Conservation (phyloP, 2,329 filamentous ascomycete species). For the Hyphodiscus sp. region DNA sequence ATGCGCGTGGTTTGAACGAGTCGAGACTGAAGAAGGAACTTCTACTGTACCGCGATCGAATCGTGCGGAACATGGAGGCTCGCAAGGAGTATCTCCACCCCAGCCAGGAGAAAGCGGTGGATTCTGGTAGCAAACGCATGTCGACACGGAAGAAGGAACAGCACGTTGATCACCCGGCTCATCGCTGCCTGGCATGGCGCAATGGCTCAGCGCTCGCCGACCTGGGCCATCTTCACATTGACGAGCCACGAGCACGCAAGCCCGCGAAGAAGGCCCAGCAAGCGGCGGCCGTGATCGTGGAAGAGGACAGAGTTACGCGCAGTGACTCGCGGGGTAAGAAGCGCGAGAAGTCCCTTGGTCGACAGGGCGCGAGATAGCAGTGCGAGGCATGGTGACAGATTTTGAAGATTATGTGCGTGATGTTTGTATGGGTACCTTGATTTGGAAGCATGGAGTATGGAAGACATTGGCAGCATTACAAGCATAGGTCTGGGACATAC, state of each 20-base stretch:
- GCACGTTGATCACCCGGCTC: slow-evolving; percentile 43
- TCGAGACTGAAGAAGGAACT: slow-evolving; percentile 84
- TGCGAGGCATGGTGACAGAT: slow-evolving; percentile 2
- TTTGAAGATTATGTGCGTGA: neutral
- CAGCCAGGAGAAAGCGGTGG: slow-evolving; percentile 40
- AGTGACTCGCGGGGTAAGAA: slow-evolving; percentile 25
- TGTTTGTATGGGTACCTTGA: neutral
- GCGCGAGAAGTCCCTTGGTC: slow-evolving; percentile 15
- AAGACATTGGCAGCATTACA: neutral
- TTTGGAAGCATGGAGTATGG: neutral
- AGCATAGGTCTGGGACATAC: neutral
- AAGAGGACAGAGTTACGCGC: slow-evolving; percentile 35
- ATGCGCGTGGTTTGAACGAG: slow-evolving; percentile 80
- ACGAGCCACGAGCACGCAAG: slow-evolving; percentile 43
- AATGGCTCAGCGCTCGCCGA: slow-evolving; percentile 55
- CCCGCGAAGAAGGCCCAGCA: slow-evolving; percentile 24
- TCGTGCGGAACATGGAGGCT: slow-evolving; percentile 72
- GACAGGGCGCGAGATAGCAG: slow-evolving; percentile 18
- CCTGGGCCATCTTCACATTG: slow-evolving; percentile 53
- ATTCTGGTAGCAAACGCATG: slow-evolving; percentile 41
- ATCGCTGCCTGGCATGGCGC: slow-evolving; percentile 59
- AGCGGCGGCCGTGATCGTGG: slow-evolving; percentile 13
- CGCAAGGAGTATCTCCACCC: slow-evolving; percentile 65
- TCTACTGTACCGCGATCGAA: slow-evolving; percentile 65
- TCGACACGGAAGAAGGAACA: slow-evolving; percentile 57